Evolutionary conservation across 2,329 filamentous ascomycete species (phyloP).

Genomic region (Decorospora gaudefroyi): DNA sequence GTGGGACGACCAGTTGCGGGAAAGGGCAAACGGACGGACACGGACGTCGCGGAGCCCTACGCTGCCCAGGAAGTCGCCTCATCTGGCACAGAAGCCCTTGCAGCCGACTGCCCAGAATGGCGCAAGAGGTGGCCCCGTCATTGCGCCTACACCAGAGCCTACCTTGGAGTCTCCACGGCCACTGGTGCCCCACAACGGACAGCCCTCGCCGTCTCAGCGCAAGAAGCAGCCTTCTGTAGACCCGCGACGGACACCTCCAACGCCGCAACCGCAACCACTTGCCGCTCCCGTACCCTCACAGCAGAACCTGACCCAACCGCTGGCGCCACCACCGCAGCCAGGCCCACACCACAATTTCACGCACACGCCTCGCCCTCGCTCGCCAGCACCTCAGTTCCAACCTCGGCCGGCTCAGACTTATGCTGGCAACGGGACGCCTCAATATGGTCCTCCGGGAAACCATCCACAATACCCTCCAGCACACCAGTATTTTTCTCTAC

Average conservation of each 20-base stretch:
- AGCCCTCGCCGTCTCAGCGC: conserved; percentile 33
- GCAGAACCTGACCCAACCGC: conserved; percentile 24
- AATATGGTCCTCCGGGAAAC: conserved; percentile 33
- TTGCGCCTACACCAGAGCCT: conserved; percentile 15
- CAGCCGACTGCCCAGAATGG: conserved; percentile 19
- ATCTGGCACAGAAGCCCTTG: conserved; percentile 23
- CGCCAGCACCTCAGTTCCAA: conserved; percentile 42
- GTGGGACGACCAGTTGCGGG: conserved; percentile 53
- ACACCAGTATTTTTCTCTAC: conserved; percentile 33
- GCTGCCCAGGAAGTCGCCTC: conserved; percentile 33
- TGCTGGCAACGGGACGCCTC: conserved; percentile 30
- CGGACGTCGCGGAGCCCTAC: conserved; percentile 32
- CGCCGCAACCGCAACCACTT: conserved; percentile 24
- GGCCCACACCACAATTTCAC: conserved; percentile 25
- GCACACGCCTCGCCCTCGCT: conserved; percentile 23
- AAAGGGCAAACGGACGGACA: conserved; percentile 29
- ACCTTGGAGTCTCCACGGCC: conserved; percentile 11
- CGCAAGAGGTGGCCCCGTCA: conserved; percentile 10
- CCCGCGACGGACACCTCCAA: conserved; percentile 19
- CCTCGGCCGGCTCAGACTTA: conserved; percentile 33
- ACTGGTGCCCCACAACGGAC: conserved; percentile 20
- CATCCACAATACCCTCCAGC: conserved; percentile 38
- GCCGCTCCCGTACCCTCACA: conserved; percentile 16
- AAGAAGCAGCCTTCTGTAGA: conserved; percentile 30
- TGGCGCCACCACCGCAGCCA: conserved; percentile 21